Base-by-base conservation (phyloP, 2,329 filamentous ascomycete genomes). In the Claviceps maximensis region DNA sequence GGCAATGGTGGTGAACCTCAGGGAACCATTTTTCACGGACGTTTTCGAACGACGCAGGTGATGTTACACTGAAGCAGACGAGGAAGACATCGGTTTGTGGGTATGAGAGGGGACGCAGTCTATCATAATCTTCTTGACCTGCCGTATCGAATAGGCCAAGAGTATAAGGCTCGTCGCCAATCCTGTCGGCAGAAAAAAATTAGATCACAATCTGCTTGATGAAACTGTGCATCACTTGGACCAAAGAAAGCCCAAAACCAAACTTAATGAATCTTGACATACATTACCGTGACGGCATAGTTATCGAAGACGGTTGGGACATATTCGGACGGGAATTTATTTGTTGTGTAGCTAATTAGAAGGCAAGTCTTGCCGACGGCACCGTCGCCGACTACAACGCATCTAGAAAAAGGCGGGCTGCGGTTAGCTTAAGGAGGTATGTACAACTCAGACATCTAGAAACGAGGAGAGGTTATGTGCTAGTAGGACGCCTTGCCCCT, bases 251-350 rank as follows among this genome's bases (percentile, higher is more conserved):
- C 17, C n/a, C 40, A 10, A 10, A 7, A 13, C 17, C 17, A 12
- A 15, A 15, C 25, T 27, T 7, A 12, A 9, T 13, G 25, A 4
- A 36, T 47, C 62, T 56, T 12, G 53, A 84, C 89, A 84, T 79
- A 96, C 93, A 98, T 98, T 62, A 98, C 93, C 60, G 93, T 98
- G 69, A 98, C 93, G 54, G 93, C 93, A 80, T 98, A 98, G 75
- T 98, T 98, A 73, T 98, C 93, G 72, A 98, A 98, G 59, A 98
- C 93, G 31, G 93, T 98, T 51, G 93, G 93, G 55, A 98, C 93
- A 71, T 98, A 98, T 90, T 98, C 93, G 65, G 90, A 96, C 38
- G 93, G 93, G 71, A 98, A 98, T 67, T 97, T 97, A 80, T 98
- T 98, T 59, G 93, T 98, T 59, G 93, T 98, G 74, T 98, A 98